Conservation (phyloP, 345 rosid genomes). For the Arabis hirsuta region DNA sequence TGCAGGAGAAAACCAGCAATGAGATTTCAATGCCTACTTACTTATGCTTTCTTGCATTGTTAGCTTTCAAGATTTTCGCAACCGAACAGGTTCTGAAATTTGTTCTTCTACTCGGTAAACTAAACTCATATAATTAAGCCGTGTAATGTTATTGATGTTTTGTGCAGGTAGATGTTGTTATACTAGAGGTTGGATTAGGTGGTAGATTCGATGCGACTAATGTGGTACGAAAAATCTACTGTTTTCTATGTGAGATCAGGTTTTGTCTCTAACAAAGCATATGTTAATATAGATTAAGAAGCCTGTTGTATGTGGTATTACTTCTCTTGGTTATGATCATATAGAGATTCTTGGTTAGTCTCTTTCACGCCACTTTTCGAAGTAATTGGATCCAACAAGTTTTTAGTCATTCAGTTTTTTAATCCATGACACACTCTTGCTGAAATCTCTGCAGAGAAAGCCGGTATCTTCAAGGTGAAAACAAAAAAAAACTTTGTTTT, state of each 20-base stretch:
- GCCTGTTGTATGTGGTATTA: constrained; percentile 86
- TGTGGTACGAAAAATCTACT: constrained; percentile 56
- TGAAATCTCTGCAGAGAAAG: constrained; percentile 93
- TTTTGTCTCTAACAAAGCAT: constrained; percentile 14
- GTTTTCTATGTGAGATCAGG: not conserved
- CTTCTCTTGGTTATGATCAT: constrained; percentile 98
- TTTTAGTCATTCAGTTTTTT: constrained; percentile 1
- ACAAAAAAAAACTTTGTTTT: not conserved
- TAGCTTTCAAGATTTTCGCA: constrained; percentile 89
- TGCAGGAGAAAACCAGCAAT: constrained; percentile 70
- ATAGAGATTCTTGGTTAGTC: constrained; percentile 99
- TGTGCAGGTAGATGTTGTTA: constrained; percentile 84
- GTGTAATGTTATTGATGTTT: too few relatives aligned
- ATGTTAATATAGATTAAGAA: constrained; percentile 59
- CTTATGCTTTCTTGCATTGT: constrained; percentile 86
- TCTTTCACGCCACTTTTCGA: not conserved
- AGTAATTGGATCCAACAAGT: not conserved
- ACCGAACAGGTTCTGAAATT: constrained; percentile 73
- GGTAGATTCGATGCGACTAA: constrained; percentile 92
- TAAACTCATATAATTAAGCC: too few relatives aligned
- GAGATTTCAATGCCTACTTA: constrained; percentile 91
- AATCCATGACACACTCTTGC: constrained; percentile 78
- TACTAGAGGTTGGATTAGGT: constrained; percentile 95
- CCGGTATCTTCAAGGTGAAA: constrained; percentile 89
- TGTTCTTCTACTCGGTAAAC: not conserved